Base-by-base conservation (phyloP, 352 stramenopile species). In the Globisporangium barbulae region DNA sequence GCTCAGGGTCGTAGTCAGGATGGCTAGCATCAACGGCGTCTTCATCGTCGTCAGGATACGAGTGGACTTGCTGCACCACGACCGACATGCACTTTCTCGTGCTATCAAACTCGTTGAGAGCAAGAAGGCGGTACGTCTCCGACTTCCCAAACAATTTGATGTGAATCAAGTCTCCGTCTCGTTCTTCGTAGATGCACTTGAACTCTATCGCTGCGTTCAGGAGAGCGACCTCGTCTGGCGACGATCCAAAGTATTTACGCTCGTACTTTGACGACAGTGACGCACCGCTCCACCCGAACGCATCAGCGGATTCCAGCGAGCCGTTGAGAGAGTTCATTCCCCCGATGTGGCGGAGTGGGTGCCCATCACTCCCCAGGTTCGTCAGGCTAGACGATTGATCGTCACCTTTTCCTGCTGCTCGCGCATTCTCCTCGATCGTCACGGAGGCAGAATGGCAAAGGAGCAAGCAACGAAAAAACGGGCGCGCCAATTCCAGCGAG, bases 21-120 rank as follows among this genome's bases (percentile, higher is more conserved):
- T 45, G 12, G 10, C 19, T 31, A 5, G n/a, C 41, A 41, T 41
- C 45, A 4, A 25, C 21, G 28, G 8, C 17, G 31, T 48, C 54
- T 15, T 64, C 58, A 4, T 67, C 59, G 1, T 61, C 45, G 9
- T 67, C 59, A 37, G n/a, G 33, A n/a, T 35, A 22, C 2, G 52
- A 63, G 21, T 42, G 52, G 31, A 93, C 65, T 64, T 73, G 71
- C 59, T 88, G 83, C 15, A 91, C 85, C 1, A 92, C 77, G 4
- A 94, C 84, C 0, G 82, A 93, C 87, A 94, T 96, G 50, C 87
- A 96, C 58, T 93, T 94, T 9, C 85, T 65, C 2, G 88, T 92
- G 55, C 87, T 95, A 64, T 95, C 88, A 31, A 94, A 95, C 52
- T 96, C 88, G 53, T 94, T 96, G 8, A 94, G 54, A 10, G 85